phyloP scores from a whole-genome alignment of 331 rosid genomes.

The Phaseolus coccineus region DNA sequence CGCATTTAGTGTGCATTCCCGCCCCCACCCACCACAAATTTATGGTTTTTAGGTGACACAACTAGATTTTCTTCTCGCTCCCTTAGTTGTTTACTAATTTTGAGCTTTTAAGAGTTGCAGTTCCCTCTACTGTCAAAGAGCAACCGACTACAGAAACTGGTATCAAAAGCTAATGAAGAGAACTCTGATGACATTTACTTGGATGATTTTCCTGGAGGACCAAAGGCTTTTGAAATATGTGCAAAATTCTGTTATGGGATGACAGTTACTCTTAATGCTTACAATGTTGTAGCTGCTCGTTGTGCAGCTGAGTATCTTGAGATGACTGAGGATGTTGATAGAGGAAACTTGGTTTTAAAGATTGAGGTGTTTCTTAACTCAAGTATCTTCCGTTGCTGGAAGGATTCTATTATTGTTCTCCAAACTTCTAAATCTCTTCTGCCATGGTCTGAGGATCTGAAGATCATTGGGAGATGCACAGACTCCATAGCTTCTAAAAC shows the following conservation, averaged over 20 bases:
- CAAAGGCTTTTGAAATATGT: slow-evolving; percentile 92
- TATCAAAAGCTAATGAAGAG: slow-evolving; percentile 69
- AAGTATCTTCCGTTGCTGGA: slow-evolving; percentile 92
- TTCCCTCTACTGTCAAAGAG: slow-evolving; percentile 94
- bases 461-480: slow-evolving; percentile 88
- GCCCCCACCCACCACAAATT: neutral
- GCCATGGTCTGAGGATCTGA: slow-evolving; percentile 94
- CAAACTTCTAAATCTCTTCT: slow-evolving; percentile 86
- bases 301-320: slow-evolving; percentile 94
- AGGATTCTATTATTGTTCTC: slow-evolving; percentile 92
- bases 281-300: slow-evolving; percentile 94
- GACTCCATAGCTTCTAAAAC: slow-evolving; percentile 96
- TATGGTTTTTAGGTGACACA: neutral
- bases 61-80: slow-evolving; percentile 13
- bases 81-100: slow-evolving; percentile 22
- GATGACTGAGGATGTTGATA: slow-evolving; percentile 89
- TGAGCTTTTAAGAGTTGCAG: slow-evolving; percentile 56
- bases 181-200: slow-evolving; percentile 69
- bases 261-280: slow-evolving; percentile 91
- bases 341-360: slow-evolving; percentile 82
- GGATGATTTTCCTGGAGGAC: slow-evolving; percentile 89
- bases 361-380: slow-evolving; percentile 94
- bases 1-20: slow-evolving; percentile 19
- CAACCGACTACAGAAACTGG: slow-evolving; percentile 70
- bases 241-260: slow-evolving; percentile 97